These are phyloP conservation scores for Aspergillus sp. DNA, from an alignment of 2,329 filamentous ascomycete species.

Conservation along the genomic window DNA sequence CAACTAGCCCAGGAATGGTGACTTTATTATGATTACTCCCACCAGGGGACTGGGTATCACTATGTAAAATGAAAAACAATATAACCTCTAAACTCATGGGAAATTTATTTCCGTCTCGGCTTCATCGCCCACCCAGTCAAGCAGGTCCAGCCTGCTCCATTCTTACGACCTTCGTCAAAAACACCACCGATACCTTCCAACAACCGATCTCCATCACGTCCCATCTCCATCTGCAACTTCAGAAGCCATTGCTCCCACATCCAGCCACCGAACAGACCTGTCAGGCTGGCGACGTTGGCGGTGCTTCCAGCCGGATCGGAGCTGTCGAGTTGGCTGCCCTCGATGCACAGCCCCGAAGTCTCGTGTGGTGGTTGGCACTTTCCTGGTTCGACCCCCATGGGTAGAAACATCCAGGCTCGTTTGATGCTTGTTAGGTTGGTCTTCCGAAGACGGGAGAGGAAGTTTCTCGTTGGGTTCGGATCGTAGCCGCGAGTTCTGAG, in stretches of 20 bases:
- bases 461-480: constrained; percentile 71
- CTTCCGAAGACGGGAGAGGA: constrained; percentile 65
- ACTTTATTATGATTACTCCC: neutral
- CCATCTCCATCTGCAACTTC: constrained; percentile 79
- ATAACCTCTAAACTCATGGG: neutral
- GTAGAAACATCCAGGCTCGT: constrained; percentile 81
- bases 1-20: neutral
- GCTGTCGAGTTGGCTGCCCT: constrained; percentile 53
- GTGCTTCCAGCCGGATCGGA: constrained; percentile 56
- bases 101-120: constrained; percentile 23
- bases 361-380: constrained; percentile 41
- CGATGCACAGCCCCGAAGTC: constrained; percentile 32
- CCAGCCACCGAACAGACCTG: constrained; percentile 78
- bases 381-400: constrained; percentile 57
- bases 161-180: constrained; percentile 54
- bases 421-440: constrained; percentile 75
- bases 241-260: constrained; percentile 96
- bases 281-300: constrained; percentile 64
- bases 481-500: constrained; percentile 89
- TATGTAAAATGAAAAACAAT: neutral
- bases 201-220: constrained; percentile 51
- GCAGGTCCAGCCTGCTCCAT: constrained; percentile 53
- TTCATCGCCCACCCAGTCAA: constrained; percentile 56
- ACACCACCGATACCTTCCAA: constrained; percentile 52
- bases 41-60: neutral